Evolutionary conservation across 768 basidiomycete species (phyloP).

Genomic region (Panellus pusillus): DNA sequence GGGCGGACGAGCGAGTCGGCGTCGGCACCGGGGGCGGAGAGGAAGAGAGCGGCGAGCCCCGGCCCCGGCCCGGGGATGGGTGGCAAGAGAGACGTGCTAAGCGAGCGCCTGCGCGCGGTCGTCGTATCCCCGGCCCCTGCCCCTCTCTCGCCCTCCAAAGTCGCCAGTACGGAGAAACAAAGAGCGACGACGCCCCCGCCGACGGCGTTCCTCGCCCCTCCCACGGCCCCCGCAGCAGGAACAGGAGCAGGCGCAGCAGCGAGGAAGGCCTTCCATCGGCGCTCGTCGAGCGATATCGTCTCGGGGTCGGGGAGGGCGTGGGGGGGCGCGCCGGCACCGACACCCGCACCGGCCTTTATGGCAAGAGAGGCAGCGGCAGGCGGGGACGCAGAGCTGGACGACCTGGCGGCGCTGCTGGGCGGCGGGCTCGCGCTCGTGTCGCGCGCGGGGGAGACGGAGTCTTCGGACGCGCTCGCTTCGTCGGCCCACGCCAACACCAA

Average conservation of each 20-base stretch:
- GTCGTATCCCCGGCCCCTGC: too few relatives aligned
- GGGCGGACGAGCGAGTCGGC: too few relatives aligned
- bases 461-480: neutral
- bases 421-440: constrained; percentile 43
- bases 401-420: constrained; percentile 43
- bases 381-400: constrained; percentile 18
- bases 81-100: constrained; percentile 13
- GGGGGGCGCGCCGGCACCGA: neutral
- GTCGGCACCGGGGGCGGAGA: neutral
- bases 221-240: neutral
- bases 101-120: constrained; percentile 43
- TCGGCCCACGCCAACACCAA: too few relatives aligned
- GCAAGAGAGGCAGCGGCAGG: constrained; percentile 18
- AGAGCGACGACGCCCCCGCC: neutral
- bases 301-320: constrained; percentile 1
- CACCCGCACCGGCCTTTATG: neutral
- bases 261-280: constrained; percentile 19
- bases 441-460: constrained; percentile 7
- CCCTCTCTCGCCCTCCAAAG: neutral
- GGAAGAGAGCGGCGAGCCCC: constrained; percentile 9
- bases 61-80: constrained; percentile 24
- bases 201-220: constrained; percentile 1
- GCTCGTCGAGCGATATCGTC: constrained; percentile 24
- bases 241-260: neutral
- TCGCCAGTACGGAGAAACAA: neutral